Conservation (phyloP, 164 flowering plant genomes). For the Vitis rupestris region DNA sequence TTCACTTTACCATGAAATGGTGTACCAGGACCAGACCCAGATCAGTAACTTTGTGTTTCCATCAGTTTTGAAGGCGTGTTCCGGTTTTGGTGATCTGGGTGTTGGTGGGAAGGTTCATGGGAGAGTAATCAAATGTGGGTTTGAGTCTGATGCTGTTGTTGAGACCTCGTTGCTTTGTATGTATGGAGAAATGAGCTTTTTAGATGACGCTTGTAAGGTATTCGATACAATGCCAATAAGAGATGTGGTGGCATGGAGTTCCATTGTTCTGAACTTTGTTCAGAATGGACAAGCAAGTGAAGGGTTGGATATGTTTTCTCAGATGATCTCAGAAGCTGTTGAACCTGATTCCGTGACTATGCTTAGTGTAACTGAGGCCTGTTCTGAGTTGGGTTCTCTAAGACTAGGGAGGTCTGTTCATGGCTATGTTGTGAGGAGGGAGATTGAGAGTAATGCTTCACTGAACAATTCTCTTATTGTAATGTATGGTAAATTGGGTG, state of each 20-base stretch:
- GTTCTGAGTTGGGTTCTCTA: slow-evolving; percentile 46
- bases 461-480: slow-evolving; percentile 52
- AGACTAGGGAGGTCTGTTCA: slow-evolving; percentile 58
- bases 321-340: slow-evolving; percentile 48
- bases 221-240: slow-evolving; percentile 60
- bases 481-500: slow-evolving; percentile 67
- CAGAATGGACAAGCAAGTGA: slow-evolving; percentile 39
- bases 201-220: slow-evolving; percentile 44
- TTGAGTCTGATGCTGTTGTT: slow-evolving; percentile 54
- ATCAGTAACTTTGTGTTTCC: slow-evolving; percentile 51
- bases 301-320: slow-evolving; percentile 47
- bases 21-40: slow-evolving; percentile 13
- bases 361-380: slow-evolving; percentile 63
- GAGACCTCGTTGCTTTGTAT: slow-evolving; percentile 58
- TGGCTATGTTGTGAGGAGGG: slow-evolving; percentile 46
- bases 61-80: slow-evolving; percentile 65
- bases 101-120: slow-evolving; percentile 61
- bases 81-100: slow-evolving; percentile 44
- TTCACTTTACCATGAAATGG: slow-evolving; percentile 45
- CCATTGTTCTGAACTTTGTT: slow-evolving; percentile 47
- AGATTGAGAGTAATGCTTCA: slow-evolving; percentile 28
- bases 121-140: slow-evolving; percentile 56
- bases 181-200: slow-evolving; percentile 61
- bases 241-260: slow-evolving; percentile 80
- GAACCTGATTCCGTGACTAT: slow-evolving; percentile 56